A percentile compares a stretch with the other conserved stretches of the same genome.
Evolutionary conservation across 2,329 filamentous ascomycete species (phyloP).

Genomic region (Cryphonectria japonica): DNA sequence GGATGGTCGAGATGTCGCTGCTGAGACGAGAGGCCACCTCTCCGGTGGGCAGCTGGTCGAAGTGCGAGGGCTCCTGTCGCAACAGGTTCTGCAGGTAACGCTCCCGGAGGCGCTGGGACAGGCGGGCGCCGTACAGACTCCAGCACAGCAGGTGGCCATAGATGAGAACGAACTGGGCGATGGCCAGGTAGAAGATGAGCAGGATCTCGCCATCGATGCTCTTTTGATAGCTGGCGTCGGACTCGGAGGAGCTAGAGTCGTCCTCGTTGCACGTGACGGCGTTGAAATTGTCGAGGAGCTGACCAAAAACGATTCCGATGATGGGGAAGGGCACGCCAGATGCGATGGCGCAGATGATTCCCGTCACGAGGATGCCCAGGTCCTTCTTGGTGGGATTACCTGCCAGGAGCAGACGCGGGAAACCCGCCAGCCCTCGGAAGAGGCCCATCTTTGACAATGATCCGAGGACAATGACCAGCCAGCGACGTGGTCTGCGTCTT

Average conservation of each 20-base stretch:
- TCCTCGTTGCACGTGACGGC: slow-evolving; percentile 45
- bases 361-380: slow-evolving; percentile 27
- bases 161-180: slow-evolving; percentile 66
- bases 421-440: slow-evolving; percentile 29
- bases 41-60: slow-evolving; percentile 65
- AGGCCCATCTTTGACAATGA: slow-evolving; percentile 28
- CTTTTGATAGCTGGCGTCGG: slow-evolving; percentile 29
- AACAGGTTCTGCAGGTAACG: slow-evolving; percentile 63
- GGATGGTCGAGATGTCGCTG: slow-evolving; percentile 68
- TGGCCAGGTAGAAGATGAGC: slow-evolving; percentile 65
- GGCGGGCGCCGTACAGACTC: slow-evolving; percentile 65
- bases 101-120: slow-evolving; percentile 66
- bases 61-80: slow-evolving; percentile 65
- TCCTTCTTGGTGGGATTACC: slow-evolving; percentile 29
- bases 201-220: slow-evolving; percentile 35
- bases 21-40: slow-evolving; percentile 69
- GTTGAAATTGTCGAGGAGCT: slow-evolving; percentile 57
- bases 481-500: neutral
- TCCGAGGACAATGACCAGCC: neutral
- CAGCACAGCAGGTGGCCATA: slow-evolving; percentile 68
- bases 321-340: slow-evolving; percentile 59
- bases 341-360: slow-evolving; percentile 36
- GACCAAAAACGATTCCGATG: slow-evolving; percentile 60
- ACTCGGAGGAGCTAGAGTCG: slow-evolving; percentile 18
- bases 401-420: slow-evolving; percentile 31